These are phyloP conservation scores for Tolypocladium tropicale DNA, from an alignment of 2,329 filamentous ascomycete species.

Conservation along the genomic window DNA sequence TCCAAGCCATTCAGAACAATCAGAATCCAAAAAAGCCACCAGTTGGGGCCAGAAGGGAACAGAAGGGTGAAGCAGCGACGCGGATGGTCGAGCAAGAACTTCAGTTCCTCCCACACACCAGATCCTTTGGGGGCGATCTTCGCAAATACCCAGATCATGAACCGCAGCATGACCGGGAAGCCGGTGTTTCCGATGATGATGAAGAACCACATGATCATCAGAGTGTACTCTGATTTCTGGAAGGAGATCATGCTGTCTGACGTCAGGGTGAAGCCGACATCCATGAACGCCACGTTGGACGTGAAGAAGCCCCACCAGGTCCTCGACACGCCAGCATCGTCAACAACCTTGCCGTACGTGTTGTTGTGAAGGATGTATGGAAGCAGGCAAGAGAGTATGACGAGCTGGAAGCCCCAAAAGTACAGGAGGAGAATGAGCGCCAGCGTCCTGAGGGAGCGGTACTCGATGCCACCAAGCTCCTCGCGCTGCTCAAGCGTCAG, in stretches of 20 bases:
- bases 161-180: conserved; percentile 87
- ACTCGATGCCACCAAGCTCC: conserved; percentile 93
- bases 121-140: conserved; percentile 54
- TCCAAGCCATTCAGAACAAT: conserved; percentile 75
- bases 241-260: conserved; percentile 93
- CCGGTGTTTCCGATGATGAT: conserved; percentile 94
- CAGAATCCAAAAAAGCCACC: conserved; percentile 90
- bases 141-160: conserved; percentile 78
- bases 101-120: conserved; percentile 78
- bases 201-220: conserved; percentile 72
- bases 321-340: conserved; percentile 47
- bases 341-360: conserved; percentile 57
- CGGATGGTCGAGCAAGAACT: conserved; percentile 87
- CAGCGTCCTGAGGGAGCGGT: conserved; percentile 80
- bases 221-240: conserved; percentile 60
- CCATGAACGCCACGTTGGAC: conserved; percentile 79
- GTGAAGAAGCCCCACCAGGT: conserved; percentile 94
- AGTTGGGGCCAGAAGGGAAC: conserved; percentile 82
- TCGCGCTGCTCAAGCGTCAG: conserved; percentile 85
- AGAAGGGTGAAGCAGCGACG: conserved; percentile 92
- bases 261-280: conserved; percentile 87
- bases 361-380: conserved; percentile 67
- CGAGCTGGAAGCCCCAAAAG: conserved; percentile 71
- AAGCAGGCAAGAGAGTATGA: conserved; percentile 62
- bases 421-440: conserved; percentile 69